Percentiles rank a stretch among this genome's conserved stretches.
These are phyloP conservation scores for Linaria vulgaris DNA, from an alignment of 257 asterid species.

Conservation along the genomic window DNA sequence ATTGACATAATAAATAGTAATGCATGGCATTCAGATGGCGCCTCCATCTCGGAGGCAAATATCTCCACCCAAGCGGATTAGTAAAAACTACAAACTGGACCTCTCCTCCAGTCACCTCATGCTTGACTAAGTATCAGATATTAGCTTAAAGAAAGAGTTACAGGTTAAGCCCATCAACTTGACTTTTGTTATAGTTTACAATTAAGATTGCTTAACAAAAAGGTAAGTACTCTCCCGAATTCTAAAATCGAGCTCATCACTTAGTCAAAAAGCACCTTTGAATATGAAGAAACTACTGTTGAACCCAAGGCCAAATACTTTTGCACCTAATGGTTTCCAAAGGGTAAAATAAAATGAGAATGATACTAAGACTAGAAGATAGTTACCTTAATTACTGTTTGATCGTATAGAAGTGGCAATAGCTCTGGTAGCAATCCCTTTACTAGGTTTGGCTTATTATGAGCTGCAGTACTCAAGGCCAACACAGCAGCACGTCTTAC, in stretches of 20 bases:
- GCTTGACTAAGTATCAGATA: background rate
- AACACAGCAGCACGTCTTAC: constrained; percentile 99
- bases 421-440: constrained; percentile 84
- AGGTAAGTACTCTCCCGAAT: background rate
- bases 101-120: too few relatives aligned
- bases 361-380: constrained; percentile 1
- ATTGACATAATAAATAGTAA: too few relatives aligned
- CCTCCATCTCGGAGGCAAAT: background rate
- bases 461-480: constrained; percentile 99
- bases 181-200: background rate
- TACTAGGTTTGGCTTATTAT: constrained; percentile 90
- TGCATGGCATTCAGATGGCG: too few relatives aligned
- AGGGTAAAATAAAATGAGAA: constrained; percentile 10
- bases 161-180: background rate
- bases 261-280: constrained; percentile 9
- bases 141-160: background rate
- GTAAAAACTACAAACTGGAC: too few relatives aligned
- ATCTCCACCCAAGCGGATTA: background rate
- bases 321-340: constrained; percentile 9
- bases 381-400: constrained; percentile 85
- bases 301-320: constrained; percentile 4
- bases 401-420: constrained; percentile 93
- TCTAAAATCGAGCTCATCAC: constrained; percentile 7
- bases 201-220: constrained; percentile 7
- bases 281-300: background rate